A percentile compares a stretch with the other conserved stretches of the same genome.
These are phyloP conservation scores for Croton setiger DNA, from an alignment of 441 rosid genomes.

Conservation along the genomic window DNA sequence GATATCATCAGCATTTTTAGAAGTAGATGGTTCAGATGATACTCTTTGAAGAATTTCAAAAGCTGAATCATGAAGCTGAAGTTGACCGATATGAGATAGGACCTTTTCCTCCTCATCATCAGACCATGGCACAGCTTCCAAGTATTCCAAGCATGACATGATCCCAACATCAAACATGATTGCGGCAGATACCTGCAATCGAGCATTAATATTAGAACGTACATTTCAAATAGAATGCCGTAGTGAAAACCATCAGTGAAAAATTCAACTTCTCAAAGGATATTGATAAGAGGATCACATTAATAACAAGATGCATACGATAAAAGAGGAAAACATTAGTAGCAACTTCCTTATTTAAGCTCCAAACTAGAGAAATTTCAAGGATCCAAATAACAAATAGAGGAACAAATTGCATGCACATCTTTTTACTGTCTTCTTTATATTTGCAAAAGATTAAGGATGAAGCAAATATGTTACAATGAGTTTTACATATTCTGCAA, in stretches of 20 bases:
- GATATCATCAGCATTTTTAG: conserved; percentile 56
- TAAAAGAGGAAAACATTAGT: background rate
- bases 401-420: background rate
- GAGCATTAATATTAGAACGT: conserved; percentile 8
- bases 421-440: background rate
- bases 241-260: background rate
- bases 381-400: background rate
- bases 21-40: conserved; percentile 52
- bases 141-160: conserved; percentile 63
- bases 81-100: conserved; percentile 54
- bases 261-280: background rate
- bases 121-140: conserved; percentile 98
- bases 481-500: background rate
- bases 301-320: background rate
- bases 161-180: conserved; percentile 72
- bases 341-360: background rate
- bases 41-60: conserved; percentile 72
- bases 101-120: conserved; percentile 73
- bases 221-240: background rate
- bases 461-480: too few relatives aligned
- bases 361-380: background rate
- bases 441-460: too few relatives aligned
- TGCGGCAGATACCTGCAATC: conserved; percentile 68
- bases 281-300: background rate
- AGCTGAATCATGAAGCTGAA: conserved; percentile 52